Percentiles rank a stretch among this genome's conserved stretches.
Conservation (phyloP, 257 asterid species). For the Handroanthus guayacan region DNA sequence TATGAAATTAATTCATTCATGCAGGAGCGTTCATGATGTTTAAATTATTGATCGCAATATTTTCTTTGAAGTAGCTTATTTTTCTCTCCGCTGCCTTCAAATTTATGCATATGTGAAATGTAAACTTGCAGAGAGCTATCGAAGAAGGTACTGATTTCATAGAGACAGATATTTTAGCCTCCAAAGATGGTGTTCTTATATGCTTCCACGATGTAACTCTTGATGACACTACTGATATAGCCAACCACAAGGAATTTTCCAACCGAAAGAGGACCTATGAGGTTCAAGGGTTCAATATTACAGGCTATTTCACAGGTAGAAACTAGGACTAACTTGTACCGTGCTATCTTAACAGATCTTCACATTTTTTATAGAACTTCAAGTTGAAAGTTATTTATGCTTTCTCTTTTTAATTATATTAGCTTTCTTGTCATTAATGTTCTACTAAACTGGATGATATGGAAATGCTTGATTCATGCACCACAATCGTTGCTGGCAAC, state of each 20-base stretch:
- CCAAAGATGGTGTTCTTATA: slow-evolving; percentile 89
- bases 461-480: not conserved
- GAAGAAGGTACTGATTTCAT: slow-evolving; percentile 98
- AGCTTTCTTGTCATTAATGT: not conserved
- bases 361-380: not conserved
- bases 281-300: slow-evolving; percentile 70
- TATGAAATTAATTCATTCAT: not conserved
- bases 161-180: slow-evolving; percentile 82
- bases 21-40: not conserved
- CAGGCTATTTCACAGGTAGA: slow-evolving; percentile 82
- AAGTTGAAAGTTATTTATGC: not conserved
- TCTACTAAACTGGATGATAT: slow-evolving; percentile 7
- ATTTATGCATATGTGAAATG: slow-evolving; percentile 7
- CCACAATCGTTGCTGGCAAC: not conserved
- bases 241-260: slow-evolving; percentile 67
- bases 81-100: not conserved
- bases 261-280: slow-evolving; percentile 73
- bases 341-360: slow-evolving; percentile 15
- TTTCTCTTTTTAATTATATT: not conserved
- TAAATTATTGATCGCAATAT: slow-evolving; percentile 10
- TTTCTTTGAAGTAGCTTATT: not conserved
- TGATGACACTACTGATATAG: slow-evolving; percentile 79
- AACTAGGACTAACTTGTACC: not conserved
- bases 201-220: slow-evolving; percentile 81
- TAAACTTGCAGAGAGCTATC: slow-evolving; percentile 85